Evolutionary conservation across 2,329 filamentous ascomycete species (phyloP).

Genomic region (Phaeosphaeria sp.): DNA sequence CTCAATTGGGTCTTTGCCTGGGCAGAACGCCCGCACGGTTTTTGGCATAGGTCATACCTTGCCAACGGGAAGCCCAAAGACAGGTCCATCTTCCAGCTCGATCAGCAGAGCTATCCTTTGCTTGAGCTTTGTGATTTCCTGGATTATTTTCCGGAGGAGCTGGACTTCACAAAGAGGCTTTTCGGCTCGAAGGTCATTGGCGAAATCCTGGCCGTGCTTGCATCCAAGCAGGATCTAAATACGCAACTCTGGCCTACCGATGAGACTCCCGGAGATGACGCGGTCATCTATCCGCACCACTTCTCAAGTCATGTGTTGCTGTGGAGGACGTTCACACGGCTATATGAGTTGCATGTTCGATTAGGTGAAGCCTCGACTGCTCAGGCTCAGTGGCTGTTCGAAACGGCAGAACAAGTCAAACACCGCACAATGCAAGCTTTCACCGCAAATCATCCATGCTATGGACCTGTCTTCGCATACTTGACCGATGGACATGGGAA

Average conservation of each 20-base stretch:
- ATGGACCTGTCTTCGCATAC: constrained; percentile 10
- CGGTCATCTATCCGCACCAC: constrained; percentile 14
- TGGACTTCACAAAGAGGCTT: constrained; percentile 1
- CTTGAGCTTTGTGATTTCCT: constrained; percentile 16
- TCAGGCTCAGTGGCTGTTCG: background rate
- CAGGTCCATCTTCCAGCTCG: constrained; percentile 12
- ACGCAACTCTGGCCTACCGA: constrained; percentile 13
- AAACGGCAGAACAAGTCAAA: constrained; percentile 1
- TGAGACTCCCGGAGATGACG: constrained; percentile 17
- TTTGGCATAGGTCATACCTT: constrained; percentile 20
- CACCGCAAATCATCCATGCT: background rate
- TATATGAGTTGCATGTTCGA: constrained; percentile 1
- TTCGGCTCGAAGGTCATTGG: background rate
- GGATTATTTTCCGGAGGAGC: constrained; percentile 8
- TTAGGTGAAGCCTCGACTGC: background rate
- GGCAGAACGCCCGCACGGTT: constrained; percentile 14
- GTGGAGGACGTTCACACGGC: constrained; percentile 12
- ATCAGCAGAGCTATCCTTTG: constrained; percentile 17
- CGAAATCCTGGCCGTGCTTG: constrained; percentile 4
- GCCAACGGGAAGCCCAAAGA: constrained; percentile 14
- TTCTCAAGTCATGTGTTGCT: constrained; percentile 16
- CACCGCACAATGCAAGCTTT: constrained; percentile 1
- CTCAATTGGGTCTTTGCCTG: constrained; percentile 12
- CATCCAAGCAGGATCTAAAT: constrained; percentile 5
- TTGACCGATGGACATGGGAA: constrained; percentile 7